Evolutionary conservation across 2,329 filamentous ascomycete species (phyloP), one percentile per base, ranked within the genome.

Genomic region (Colletotrichum tanaceti): DNA sequence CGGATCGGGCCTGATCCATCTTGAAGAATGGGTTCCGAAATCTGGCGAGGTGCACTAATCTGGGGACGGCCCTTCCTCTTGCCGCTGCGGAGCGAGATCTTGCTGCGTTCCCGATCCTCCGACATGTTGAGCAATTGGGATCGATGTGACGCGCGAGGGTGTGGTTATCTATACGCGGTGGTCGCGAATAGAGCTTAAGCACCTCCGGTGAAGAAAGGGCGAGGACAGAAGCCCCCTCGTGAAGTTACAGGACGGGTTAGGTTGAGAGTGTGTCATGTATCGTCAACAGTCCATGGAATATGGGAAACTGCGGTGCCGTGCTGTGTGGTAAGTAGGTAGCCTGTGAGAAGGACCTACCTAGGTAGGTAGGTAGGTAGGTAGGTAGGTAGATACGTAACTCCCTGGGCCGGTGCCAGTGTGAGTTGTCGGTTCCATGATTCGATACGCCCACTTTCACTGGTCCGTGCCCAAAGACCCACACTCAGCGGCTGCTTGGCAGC

Each of bases 41-140:
- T 90, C 76, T 90, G 87, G 71, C 84, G 83, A 35, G 88, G 87
- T 7, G 88, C 85, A 76, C 87, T 90, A 75, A 90, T 90, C 65
- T 81, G 81, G 20, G 87, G 87, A n/a, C 88, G 85, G 53, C 79
- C 82, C 75, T 89, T 90, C 73, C 88, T 82, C 78, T 89, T 90
- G 35, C 86, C 87, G 76, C 83, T 89, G 46, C 89, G 84, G 65
- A 91, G 84, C 66, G 89, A 91, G 73, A 89, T 87, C 78, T 86
- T 88, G 77, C 83, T 85, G 72, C 84, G 83, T 57, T 69, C 65
- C 28, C 62, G 62, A 73, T 89, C 87, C 73, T 90, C 87, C 16
- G 87, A 89, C 88, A 90, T 90, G 73, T 65, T 75, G 76, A 54
- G 67, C 65, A 44, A 32, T 43, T 49, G 50, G 9, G 10, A n/a